A percentile compares a stretch with the other conserved stretches of the same genome.
Evolutionary conservation across 148 eudicot species (phyloP).

Genomic region (Silene uniflora): DNA sequence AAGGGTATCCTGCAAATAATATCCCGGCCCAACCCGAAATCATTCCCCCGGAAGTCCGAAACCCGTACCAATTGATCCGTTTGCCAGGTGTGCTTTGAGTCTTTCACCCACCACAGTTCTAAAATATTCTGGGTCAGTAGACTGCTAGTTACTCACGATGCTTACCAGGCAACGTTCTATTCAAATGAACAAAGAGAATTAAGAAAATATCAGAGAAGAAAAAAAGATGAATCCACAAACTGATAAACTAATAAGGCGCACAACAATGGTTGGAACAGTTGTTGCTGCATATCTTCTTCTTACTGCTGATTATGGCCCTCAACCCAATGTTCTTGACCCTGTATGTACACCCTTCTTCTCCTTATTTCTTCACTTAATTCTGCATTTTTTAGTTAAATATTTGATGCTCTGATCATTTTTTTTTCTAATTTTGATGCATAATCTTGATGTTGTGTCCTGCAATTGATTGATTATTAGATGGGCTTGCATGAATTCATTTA

Average conservation of each 20-base stretch:
- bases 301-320: constrained; percentile 72
- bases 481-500: background rate
- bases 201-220: background rate
- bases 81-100: background rate
- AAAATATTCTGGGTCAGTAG: background rate
- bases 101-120: background rate
- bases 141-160: too few species aligned
- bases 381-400: background rate
- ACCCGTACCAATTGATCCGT: too few species aligned
- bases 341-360: constrained; percentile 27
- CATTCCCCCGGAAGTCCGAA: too few species aligned
- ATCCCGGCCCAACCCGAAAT: too few species aligned
- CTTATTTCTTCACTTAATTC: background rate
- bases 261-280: constrained; percentile 60
- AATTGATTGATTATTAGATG: constrained; percentile 1
- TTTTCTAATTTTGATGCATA: background rate
- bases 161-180: too few species aligned
- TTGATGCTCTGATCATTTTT: background rate
- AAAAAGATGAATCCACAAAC: constrained; percentile 48
- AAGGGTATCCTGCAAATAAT: too few species aligned
- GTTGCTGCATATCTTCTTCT: constrained; percentile 66
- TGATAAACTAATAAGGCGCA: constrained; percentile 68
- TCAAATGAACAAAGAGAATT: background rate
- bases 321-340: constrained; percentile 69
- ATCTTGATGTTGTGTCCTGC: background rate